phyloP scores from a whole-genome alignment of 2,329 filamentous ascomycete species.

The Diplodia mutila region DNA sequence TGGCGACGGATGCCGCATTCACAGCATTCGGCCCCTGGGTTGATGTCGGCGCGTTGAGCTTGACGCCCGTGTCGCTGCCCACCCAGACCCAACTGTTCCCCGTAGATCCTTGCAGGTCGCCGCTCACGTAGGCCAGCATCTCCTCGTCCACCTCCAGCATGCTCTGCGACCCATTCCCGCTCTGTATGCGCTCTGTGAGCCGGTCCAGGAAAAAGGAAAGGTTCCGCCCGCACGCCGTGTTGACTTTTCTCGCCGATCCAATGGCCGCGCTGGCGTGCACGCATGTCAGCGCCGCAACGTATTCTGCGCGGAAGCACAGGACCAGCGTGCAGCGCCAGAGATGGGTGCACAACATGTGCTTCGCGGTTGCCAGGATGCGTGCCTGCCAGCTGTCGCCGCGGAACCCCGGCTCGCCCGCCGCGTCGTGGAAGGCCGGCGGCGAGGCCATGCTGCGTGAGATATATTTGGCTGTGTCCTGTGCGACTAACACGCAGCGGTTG shows the following conservation, averaged over 20 bases:
- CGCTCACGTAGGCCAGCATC: constrained; percentile 81
- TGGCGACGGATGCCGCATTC: constrained; percentile 10
- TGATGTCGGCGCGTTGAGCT: constrained; percentile 23
- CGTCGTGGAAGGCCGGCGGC: constrained; percentile 33
- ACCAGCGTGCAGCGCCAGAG: constrained; percentile 86
- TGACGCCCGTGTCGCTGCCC: constrained; percentile 49
- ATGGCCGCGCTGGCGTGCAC: constrained; percentile 73
- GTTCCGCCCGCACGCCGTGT: constrained; percentile 78
- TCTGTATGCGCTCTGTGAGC: constrained; percentile 61
- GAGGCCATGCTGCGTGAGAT: constrained; percentile 67
- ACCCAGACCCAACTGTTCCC: constrained; percentile 84
- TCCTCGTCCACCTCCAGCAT: constrained; percentile 75
- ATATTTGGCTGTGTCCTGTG: constrained; percentile 77
- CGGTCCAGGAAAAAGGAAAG: constrained; percentile 77
- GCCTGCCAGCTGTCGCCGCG: constrained; percentile 52
- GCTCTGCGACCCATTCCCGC: constrained; percentile 42
- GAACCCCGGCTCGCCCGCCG: constrained; percentile 26
- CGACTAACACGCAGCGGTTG: constrained; percentile 73
- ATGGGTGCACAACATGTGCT: constrained; percentile 77
- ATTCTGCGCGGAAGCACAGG: constrained; percentile 74
- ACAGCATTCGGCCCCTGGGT: constrained; percentile 24
- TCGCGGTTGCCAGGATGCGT: constrained; percentile 68
- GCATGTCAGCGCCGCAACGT: constrained; percentile 72
- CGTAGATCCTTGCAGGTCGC: constrained; percentile 79
- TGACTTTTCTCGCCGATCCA: constrained; percentile 71